phyloP scores from a whole-genome alignment of 2,329 filamentous ascomycete species.

The Penicillium sp. region DNA sequence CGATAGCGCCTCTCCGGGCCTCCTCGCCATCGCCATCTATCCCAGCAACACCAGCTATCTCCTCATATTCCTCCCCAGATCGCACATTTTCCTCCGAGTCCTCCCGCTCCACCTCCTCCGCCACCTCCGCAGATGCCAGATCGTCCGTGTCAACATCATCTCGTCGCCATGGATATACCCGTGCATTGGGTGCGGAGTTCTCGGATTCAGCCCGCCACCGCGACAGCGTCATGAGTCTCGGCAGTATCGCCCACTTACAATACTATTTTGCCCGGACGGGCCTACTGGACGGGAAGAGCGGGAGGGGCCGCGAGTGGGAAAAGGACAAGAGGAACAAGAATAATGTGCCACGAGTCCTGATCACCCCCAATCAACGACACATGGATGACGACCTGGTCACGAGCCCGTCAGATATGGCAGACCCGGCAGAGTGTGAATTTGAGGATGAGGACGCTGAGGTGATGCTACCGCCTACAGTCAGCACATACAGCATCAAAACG shows the following conservation, averaged over 20 bases:
- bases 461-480: conserved; percentile 94
- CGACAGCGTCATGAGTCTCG: conserved; percentile 93
- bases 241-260: conserved; percentile 94
- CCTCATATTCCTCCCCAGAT: conserved; percentile 45
- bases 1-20: conserved; percentile 30
- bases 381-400: conserved; percentile 50
- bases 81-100: conserved; percentile 50
- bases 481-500: conserved; percentile 86
- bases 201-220: conserved; percentile 84
- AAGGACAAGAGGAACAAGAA: conserved; percentile 50
- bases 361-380: conserved; percentile 42
- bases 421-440: conserved; percentile 48
- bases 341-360: conserved; percentile 42
- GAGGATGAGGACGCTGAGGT: conserved; percentile 61
- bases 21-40: conserved; percentile 44
- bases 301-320: conserved; percentile 69
- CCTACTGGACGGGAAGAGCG: conserved; percentile 88
- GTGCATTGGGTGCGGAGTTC: conserved; percentile 84
- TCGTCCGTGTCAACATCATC: conserved; percentile 46
- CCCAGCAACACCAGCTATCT: conserved; percentile 45
- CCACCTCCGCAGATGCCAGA: conserved; percentile 43
- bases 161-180: conserved; percentile 76
- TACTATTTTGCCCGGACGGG: conserved; percentile 98
- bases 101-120: conserved; percentile 47
- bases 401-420: conserved; percentile 50